Conservation (phyloP, 768 basidiomycete species). For the Lactarius akahatsu region DNA sequence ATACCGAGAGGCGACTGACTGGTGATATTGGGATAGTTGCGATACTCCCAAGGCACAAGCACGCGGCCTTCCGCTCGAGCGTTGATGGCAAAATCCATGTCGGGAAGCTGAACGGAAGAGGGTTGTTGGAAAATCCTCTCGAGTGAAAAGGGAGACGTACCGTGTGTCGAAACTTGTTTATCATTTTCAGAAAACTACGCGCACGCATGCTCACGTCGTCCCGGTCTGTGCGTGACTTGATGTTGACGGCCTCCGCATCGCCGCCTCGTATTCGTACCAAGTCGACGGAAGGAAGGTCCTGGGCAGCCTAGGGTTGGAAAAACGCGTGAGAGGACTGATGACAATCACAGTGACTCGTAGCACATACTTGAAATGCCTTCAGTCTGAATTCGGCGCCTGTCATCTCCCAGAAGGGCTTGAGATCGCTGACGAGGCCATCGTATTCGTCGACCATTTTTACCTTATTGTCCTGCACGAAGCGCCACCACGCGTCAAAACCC, state of each 20-base stretch:
- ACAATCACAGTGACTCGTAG: slow-evolving; percentile 9
- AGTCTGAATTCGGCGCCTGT: slow-evolving; percentile 69
- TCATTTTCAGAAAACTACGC: slow-evolving; percentile 71
- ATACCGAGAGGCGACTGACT: slow-evolving; percentile 38
- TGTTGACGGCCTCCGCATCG: slow-evolving; percentile 53
- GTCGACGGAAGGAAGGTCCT: slow-evolving; percentile 79
- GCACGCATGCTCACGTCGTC: slow-evolving; percentile 76
- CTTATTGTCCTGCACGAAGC: slow-evolving; percentile 67
- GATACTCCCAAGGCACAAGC: slow-evolving; percentile 89
- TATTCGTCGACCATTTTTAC: slow-evolving; percentile 90
- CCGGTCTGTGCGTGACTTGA: slow-evolving; percentile 57
- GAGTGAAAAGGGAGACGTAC: slow-evolving; percentile 39
- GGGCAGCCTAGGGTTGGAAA: slow-evolving; percentile 48
- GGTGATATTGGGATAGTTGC: slow-evolving; percentile 70
- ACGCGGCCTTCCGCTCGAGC: slow-evolving; percentile 92
- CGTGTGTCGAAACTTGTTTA: slow-evolving; percentile 63
- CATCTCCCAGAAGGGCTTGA: slow-evolving; percentile 82
- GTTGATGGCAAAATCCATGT: slow-evolving; percentile 95
- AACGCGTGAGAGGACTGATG: slow-evolving; percentile 3
- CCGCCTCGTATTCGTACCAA: slow-evolving; percentile 78
- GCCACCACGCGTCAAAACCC: slow-evolving; percentile 92
- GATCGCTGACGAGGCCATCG: slow-evolving; percentile 71
- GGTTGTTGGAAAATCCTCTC: slow-evolving; percentile 5
- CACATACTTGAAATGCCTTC: slow-evolving; percentile 56
- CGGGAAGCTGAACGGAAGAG: slow-evolving; percentile 60